Base-by-base conservation (phyloP, 768 basidiomycete genomes). In the Suillus ampliporus region DNA sequence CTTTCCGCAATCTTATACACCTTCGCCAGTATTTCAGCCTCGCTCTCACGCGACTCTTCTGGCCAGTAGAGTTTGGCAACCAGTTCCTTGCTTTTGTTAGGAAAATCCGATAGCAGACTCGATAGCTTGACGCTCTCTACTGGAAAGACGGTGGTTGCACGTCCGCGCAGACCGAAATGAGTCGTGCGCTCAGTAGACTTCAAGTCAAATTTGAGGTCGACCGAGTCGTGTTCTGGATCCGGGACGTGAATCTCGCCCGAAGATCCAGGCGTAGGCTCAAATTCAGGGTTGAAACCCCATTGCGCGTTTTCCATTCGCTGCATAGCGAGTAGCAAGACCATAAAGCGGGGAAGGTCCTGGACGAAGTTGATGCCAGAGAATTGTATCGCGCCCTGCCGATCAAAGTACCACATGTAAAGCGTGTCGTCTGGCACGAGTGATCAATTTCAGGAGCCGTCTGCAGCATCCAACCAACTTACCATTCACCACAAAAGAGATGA, bases 301-400 rank as follows among this genome's bases (percentile, higher is more conserved):
- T 68, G 53, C 2, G 5, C 40, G 10, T 59, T 19, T 23, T 37
- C 1, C 43, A 68, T 57, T 8, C 65, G 57, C 17, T 68, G 60
- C 58, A 64, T 53, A 3, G 57, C 57, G 15, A 66, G 54, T 1
- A 66, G 57, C 5, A 64, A 43, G 13, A 58, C 48, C 1, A 67
- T 48, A 3, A 67, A 67, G 3, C 54, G 61, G 3, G 64, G 61
- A 14, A 65, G 61, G 23, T 64, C 67, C 19, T 64, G 31, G 17
- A 68, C 57, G 46, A 64, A 58, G 19, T 68, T 66, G 15, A 66
- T 28, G 1, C n/a, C 56, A 17, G 62, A 58, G 31, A 61, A 64
- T 34, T 62, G 61, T 34, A 66, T 66, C 1, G 37, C 19, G 5
- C 19, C 13, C 23, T 53, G 35, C 4, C 48, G 60, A 40, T 61